phyloP scores from a whole-genome alignment of 1,284 basidiomycete species.

The Waitea zeae region DNA sequence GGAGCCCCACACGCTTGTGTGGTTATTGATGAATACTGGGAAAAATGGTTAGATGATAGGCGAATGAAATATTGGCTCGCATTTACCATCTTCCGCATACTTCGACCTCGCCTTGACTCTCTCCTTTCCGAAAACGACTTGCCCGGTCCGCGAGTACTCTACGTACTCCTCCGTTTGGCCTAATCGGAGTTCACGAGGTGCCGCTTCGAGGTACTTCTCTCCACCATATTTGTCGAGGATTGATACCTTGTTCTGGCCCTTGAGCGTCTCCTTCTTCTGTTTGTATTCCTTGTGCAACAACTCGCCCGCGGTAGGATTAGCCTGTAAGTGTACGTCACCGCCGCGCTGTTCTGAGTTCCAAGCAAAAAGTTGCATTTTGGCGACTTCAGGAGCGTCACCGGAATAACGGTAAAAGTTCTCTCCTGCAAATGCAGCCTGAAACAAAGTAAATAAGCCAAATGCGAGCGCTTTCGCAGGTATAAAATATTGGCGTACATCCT shows the following conservation, averaged over 20 bases:
- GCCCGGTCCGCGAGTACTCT: slow-evolving; percentile 88
- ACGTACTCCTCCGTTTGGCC: slow-evolving; percentile 97
- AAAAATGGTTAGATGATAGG: slow-evolving; percentile 5
- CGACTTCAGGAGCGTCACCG: slow-evolving; percentile 84
- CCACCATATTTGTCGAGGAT: slow-evolving; percentile 90
- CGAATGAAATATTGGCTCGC: slow-evolving; percentile 3
- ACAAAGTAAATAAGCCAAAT: slow-evolving; percentile 5
- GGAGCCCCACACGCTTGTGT: slow-evolving; percentile 90
- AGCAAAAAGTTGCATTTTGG: slow-evolving; percentile 88
- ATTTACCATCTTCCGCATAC: slow-evolving; percentile 86
- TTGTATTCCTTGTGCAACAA: slow-evolving; percentile 82
- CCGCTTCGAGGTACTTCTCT: slow-evolving; percentile 78
- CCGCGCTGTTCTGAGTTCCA: slow-evolving; percentile 92
- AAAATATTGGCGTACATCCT: slow-evolving; percentile 85
- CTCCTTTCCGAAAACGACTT: slow-evolving; percentile 86
- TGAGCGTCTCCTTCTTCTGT: slow-evolving; percentile 83
- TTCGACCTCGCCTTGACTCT: slow-evolving; percentile 73
- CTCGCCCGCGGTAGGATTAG: slow-evolving; percentile 93
- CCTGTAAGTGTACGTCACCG: slow-evolving; percentile 89
- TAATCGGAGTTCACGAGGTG: slow-evolving; percentile 76
- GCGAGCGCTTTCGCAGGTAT: too few relatives aligned
- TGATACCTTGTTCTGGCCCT: slow-evolving; percentile 73
- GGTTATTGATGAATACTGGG: slow-evolving; percentile 83
- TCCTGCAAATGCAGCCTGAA: slow-evolving; percentile 77
- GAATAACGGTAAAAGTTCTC: slow-evolving; percentile 90